Evolutionary conservation across 2,329 filamentous ascomycete species (phyloP).

Genomic region (Aspergillus carbonarius): DNA sequence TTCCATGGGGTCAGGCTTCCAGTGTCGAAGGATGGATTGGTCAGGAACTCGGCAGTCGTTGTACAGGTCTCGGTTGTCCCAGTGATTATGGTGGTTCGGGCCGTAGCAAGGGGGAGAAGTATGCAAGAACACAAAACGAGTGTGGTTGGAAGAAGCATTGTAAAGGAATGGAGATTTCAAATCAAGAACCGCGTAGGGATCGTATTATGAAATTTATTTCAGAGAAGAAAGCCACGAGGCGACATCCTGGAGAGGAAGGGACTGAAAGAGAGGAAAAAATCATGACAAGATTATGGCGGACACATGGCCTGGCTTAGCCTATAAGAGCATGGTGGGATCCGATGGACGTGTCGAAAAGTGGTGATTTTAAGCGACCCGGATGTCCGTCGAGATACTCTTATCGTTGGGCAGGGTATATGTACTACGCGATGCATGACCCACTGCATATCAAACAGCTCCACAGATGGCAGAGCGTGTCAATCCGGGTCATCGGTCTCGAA

Average conservation of each 20-base stretch:
- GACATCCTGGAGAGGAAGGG: background rate
- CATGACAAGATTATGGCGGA: background rate
- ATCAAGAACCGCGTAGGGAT: too few species aligned
- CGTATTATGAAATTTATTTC: background rate
- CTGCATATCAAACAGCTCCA: background rate
- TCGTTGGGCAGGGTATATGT: too few species aligned
- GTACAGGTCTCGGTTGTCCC: background rate
- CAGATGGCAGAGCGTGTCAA: background rate
- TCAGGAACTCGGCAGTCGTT: background rate
- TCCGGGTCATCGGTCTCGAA: background rate
- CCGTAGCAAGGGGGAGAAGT: background rate
- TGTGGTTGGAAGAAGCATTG: background rate
- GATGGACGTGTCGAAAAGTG: background rate
- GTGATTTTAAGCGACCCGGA: constrained; percentile 2
- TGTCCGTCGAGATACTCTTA: background rate
- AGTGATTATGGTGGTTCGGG: background rate
- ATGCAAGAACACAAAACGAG: background rate
- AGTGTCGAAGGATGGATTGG: background rate
- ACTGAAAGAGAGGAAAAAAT: background rate
- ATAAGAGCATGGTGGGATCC: background rate
- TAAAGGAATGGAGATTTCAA: too few species aligned
- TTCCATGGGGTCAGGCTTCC: background rate
- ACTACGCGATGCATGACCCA: background rate
- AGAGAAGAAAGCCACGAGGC: background rate
- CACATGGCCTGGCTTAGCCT: background rate